Base-by-base conservation (phyloP, 2,329 filamentous ascomycete genomes). In the Colletotrichum sidae region DNA sequence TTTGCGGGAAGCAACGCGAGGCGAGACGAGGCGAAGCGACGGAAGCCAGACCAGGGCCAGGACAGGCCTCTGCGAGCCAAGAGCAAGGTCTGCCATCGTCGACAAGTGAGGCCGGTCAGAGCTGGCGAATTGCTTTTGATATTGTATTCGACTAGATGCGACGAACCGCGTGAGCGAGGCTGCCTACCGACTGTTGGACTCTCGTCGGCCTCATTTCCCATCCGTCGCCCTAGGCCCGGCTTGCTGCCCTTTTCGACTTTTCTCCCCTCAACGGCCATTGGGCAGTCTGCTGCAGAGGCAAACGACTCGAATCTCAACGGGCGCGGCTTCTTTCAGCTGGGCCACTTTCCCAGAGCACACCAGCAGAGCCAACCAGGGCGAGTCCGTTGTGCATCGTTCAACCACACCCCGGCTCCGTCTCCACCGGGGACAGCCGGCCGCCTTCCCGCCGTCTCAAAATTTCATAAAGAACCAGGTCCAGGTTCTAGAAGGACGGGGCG, bases 371-470 rank as follows among this genome's bases (percentile, higher is more conserved):
- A 17, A 15, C 44, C 38, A 41, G 9, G 38, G 13, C 38, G 38
- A 4, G 9, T 41, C 38, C 13, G 9, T 41, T 13, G 9, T 10
- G 6, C 38, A 9, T 9, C 38, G 38, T 41, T 50, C 39, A 41
- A 12, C 57, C 44, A 46, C 42, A 44, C 44, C 61, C 62, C 62
- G 39, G 62, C 25, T 34, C 51, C 51, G 41, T 56, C 57, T 52
- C 62, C 62, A 65, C 62, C 62, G 62, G 57, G 62, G 62, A 61
- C 57, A 52, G 47, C 57, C 62, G 41, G 39, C 62, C 57, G 62
- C 45, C 33, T 55, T 65, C 45, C 62, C 62, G 62, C 62, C 34
- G 62, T 65, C 57, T 65, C 62, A 65, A 61, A 51, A 52, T 65
- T 61, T 65, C 62, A 65, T 42, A 50, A 45, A 60, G 56, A 46